A percentile compares a stretch with the other conserved stretches of the same genome.
These are phyloP conservation scores for Globisporangium mamillatum DNA, from an alignment of 352 stramenopile species.

Conservation along the genomic window DNA sequence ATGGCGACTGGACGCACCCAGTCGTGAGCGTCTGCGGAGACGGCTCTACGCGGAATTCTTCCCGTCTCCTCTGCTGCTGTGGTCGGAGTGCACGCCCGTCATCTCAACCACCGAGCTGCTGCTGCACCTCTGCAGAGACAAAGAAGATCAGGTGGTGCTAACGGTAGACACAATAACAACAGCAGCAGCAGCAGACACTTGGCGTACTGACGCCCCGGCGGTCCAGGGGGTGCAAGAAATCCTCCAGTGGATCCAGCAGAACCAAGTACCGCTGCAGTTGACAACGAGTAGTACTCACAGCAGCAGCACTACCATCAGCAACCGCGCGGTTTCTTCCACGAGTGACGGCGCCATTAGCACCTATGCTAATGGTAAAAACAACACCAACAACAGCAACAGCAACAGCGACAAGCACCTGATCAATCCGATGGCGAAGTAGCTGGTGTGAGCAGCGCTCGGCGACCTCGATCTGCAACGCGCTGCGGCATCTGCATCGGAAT, in stretches of 20 bases:
- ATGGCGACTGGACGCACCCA: conserved; percentile 5
- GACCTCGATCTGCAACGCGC: neutral
- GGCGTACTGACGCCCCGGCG: neutral
- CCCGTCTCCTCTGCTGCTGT: neutral
- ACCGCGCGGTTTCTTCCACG: neutral
- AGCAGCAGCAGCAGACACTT: neutral
- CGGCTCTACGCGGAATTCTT: conserved; percentile 7
- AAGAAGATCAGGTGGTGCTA: neutral
- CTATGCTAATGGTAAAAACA: neutral
- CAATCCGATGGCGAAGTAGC: neutral
- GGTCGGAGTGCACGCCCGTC: neutral
- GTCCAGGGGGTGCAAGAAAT: neutral
- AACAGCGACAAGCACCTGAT: neutral
- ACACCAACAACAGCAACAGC: neutral
- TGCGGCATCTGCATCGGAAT: neutral
- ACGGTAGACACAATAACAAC: neutral
- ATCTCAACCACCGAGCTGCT: conserved; percentile 3
- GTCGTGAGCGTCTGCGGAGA: neutral
- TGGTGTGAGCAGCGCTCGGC: neutral
- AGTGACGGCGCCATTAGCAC: neutral
- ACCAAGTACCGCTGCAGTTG: neutral
- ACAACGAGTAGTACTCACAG: neutral
- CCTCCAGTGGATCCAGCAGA: conserved; percentile 5
- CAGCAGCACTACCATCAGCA: neutral
- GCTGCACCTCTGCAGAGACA: neutral